Evolutionary conservation across 164 flowering plant species (phyloP).

Genomic region (Warburgia ugandensis): DNA sequence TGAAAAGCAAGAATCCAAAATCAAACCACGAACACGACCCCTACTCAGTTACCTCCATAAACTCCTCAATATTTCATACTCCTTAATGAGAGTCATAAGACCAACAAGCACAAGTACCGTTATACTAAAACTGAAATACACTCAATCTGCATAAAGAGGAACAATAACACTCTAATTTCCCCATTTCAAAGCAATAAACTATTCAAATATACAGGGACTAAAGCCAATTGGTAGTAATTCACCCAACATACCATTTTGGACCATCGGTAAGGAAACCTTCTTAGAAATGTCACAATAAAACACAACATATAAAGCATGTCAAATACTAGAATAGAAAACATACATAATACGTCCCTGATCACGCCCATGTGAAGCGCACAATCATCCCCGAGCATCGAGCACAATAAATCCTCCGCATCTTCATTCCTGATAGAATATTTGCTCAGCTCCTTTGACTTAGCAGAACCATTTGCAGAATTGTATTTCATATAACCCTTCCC

Average conservation of each 20-base stretch:
- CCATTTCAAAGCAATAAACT: too few species aligned
- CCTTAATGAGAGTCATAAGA: too few species aligned
- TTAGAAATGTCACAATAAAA: neutral
- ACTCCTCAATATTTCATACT: too few species aligned
- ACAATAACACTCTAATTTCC: too few species aligned
- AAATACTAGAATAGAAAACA: slow-evolving; percentile 19
- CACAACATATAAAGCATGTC: neutral
- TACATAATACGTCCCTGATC: slow-evolving; percentile 72
- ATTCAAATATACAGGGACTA: neutral
- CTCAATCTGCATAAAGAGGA: too few species aligned
- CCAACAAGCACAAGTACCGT: too few species aligned
- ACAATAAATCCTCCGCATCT: slow-evolving; percentile 67
- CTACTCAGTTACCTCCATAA: too few species aligned
- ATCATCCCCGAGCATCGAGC: slow-evolving; percentile 70
- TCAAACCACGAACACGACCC: too few species aligned
- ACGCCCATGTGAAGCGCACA: slow-evolving; percentile 65
- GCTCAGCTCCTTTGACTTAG: slow-evolving; percentile 19
- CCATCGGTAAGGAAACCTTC: neutral
- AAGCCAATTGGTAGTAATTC: neutral
- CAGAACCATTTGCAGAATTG: slow-evolving; percentile 3
- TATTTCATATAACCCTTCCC: slow-evolving; percentile 64
- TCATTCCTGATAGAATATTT: slow-evolving; percentile 20
- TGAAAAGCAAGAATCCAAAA: too few species aligned
- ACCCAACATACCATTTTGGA: neutral
- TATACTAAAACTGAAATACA: too few species aligned